phyloP scores from a whole-genome alignment of 768 basidiomycete species.

The Lactarius hatsudake region DNA sequence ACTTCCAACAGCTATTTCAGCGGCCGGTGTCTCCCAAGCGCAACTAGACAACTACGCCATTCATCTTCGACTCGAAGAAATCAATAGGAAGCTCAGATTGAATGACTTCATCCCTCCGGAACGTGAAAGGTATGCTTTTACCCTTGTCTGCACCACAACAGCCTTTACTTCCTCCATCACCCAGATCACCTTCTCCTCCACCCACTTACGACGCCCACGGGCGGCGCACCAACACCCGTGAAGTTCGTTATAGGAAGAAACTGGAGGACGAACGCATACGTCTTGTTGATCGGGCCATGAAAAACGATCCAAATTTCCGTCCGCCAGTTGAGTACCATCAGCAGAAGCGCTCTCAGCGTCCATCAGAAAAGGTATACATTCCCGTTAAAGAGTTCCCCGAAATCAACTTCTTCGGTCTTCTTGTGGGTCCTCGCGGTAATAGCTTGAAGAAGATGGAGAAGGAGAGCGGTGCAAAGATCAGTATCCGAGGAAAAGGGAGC shows the following conservation, averaged over 20 bases:
- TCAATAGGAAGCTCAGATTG: constrained; percentile 88
- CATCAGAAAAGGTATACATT: constrained; percentile 98
- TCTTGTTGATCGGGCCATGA: constrained; percentile 94
- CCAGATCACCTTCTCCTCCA: constrained; percentile 91
- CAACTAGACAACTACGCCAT: constrained; percentile 98
- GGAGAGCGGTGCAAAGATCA: constrained; percentile 97
- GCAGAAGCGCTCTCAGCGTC: constrained; percentile 89
- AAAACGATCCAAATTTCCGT: constrained; percentile 96
- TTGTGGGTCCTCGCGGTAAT: constrained; percentile 98
- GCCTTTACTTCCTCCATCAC: background rate
- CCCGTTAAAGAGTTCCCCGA: constrained; percentile 99
- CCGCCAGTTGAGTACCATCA: constrained; percentile 96
- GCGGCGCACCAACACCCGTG: constrained; percentile 96
- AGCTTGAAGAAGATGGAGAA: constrained; percentile 99
- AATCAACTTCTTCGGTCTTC: constrained; percentile 98
- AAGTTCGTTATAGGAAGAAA: constrained; percentile 97
- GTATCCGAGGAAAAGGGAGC: constrained; percentile 96
- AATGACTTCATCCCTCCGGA: constrained; percentile 97
- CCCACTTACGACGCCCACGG: constrained; percentile 98
- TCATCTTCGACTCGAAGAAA: constrained; percentile 93
- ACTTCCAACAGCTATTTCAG: constrained; percentile 90
- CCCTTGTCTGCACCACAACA: background rate
- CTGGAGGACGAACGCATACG: constrained; percentile 88
- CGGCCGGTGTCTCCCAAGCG: constrained; percentile 89
- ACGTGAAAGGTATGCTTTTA: constrained; percentile 68